These are phyloP conservation scores for Stephanocyclus meneghinianus DNA, from an alignment of 352 stramenopile species.

Conservation along the genomic window DNA sequence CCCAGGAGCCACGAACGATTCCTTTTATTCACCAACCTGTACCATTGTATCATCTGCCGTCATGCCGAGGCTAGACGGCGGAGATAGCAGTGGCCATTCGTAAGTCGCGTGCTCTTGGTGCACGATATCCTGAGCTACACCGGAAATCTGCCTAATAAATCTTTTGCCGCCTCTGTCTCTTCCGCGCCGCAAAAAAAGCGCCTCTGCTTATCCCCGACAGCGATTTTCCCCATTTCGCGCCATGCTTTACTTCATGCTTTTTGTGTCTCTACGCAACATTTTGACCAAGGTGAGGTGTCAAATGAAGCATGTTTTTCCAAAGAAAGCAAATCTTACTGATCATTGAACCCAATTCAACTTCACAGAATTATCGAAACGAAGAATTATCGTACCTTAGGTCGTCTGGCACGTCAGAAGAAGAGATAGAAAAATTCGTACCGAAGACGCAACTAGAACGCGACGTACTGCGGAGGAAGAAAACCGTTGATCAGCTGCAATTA, in stretches of 20 bases:
- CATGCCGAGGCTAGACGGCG: slow-evolving; percentile 13
- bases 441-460: slow-evolving; percentile 19
- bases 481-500: slow-evolving; percentile 10
- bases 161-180: neutral
- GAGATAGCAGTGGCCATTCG: slow-evolving; percentile 15
- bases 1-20: neutral
- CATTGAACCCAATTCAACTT: neutral
- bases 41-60: neutral
- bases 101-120: neutral
- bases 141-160: neutral
- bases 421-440: slow-evolving; percentile 22
- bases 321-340: neutral
- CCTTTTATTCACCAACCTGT: neutral
- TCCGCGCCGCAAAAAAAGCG: neutral
- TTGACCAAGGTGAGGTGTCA: slow-evolving; percentile 9
- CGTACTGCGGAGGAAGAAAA: slow-evolving; percentile 11
- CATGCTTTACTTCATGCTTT: slow-evolving; percentile 14
- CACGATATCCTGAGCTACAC: neutral
- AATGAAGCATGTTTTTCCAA: neutral
- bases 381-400: slow-evolving; percentile 17
- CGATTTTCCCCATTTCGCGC: neutral
- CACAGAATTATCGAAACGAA: slow-evolving; percentile 24
- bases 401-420: slow-evolving; percentile 11
- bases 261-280: slow-evolving; percentile 12
- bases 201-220: slow-evolving; percentile 10